Evolutionary conservation across 1,284 basidiomycete genomes (phyloP).

Genomic region (Mycena sp.): DNA sequence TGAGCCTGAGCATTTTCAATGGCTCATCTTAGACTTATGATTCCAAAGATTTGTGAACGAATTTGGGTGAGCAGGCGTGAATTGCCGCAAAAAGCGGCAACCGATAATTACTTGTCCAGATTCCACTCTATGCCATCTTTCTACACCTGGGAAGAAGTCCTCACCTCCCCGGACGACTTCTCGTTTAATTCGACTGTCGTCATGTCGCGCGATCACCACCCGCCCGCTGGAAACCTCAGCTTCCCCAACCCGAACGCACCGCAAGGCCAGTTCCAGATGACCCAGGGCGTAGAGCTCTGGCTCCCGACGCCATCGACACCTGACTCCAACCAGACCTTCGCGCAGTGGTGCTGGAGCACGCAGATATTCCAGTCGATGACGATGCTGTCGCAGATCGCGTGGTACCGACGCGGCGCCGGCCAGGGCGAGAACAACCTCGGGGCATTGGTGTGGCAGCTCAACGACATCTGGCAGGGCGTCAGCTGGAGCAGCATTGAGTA

Average conservation of each 20-base stretch:
- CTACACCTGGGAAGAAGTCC: conserved; percentile 69
- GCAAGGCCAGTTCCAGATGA: conserved; percentile 66
- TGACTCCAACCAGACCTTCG: conserved; percentile 65
- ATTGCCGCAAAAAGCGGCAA: too few species aligned
- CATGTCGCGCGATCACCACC: conserved; percentile 65
- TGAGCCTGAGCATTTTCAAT: conserved; percentile 34
- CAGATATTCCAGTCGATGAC: conserved; percentile 67
- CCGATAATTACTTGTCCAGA: conserved; percentile 38
- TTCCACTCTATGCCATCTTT: conserved; percentile 76
- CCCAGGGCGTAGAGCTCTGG: conserved; percentile 60
- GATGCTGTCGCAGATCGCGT: conserved; percentile 67
- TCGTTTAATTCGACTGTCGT: conserved; percentile 69
- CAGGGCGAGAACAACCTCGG: conserved; percentile 68
- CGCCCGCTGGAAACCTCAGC: conserved; percentile 61
- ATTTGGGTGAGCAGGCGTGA: conserved; percentile 54
- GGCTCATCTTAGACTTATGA: too few species aligned
- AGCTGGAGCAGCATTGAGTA: conserved; percentile 71
- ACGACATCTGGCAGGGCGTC: conserved; percentile 72
- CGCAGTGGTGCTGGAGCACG: conserved; percentile 70
- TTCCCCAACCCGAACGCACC: conserved; percentile 69
- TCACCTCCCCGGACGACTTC: conserved; percentile 60
- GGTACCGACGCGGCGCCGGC: conserved; percentile 67
- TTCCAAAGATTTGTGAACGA: conserved; percentile 73
- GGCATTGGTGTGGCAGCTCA: conserved; percentile 70
- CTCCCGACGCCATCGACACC: conserved; percentile 60